Evolutionary conservation across 106 monocot species (phyloP), one percentile per base, ranked within the genome.

Genomic region (Dactylorhiza incarnata): DNA sequence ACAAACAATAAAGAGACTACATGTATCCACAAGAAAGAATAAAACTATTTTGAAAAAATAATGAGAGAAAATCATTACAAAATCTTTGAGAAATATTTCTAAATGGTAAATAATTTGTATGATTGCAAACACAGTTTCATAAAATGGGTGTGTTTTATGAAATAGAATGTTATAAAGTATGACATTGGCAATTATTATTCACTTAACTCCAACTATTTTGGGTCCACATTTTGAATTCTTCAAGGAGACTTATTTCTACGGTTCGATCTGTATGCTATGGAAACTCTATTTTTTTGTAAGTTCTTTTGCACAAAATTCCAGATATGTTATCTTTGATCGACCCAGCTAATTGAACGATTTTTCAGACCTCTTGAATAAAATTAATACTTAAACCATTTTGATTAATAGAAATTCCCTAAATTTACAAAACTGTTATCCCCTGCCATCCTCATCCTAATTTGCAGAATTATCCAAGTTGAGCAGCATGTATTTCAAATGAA

Each of bases 1-100:
- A n/a, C n/a, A n/a, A n/a, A n/a, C n/a, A n/a, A n/a, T n/a, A n/a
- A n/a, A n/a, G n/a, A n/a, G n/a, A n/a, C n/a, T n/a, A n/a, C n/a
- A n/a, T n/a, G n/a, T n/a, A n/a, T n/a, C n/a, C n/a, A n/a, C n/a
- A n/a, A n/a, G n/a, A n/a, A n/a, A 77, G 96, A 91, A 75, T 97
- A 97, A 71, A 93, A 97, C 96, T 97, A 65, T 24, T 16, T 25
- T 43, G 63, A 63, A 48, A 49, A 19, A 79, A 65, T 56, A 17
- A 46, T n/a, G 9, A 26, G 19, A 23, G 11, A 29, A 65, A 26
- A 26, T 26, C 29, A 65, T 23, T 23, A 65, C 4, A 29, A 65
- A 65, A 25, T 13, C 2, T 0, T 26, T 65, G 4, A 65, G 29
- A 65, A 37, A 65, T 11, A 65, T 12, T 4, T 5, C 12, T 13